Percentiles rank a stretch among this genome's conserved stretches.
These are phyloP conservation scores for Canna indica DNA, from an alignment of 176 grass and related monocot species.

Conservation along the genomic window DNA sequence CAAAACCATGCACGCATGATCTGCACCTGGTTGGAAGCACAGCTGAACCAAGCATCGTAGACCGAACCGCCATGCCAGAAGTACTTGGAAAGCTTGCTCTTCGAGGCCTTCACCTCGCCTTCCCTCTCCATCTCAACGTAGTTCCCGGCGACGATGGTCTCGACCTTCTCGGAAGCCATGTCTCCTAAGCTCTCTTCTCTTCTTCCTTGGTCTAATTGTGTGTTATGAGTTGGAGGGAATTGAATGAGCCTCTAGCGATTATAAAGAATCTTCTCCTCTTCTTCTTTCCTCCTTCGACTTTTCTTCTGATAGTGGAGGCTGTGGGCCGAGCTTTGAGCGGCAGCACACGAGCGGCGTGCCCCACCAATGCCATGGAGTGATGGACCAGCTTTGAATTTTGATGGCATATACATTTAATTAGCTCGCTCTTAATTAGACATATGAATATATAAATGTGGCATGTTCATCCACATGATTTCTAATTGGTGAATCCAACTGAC, in stretches of 20 bases:
- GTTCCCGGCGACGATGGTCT: conserved; percentile 91
- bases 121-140: conserved; percentile 88
- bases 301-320: conserved; percentile 33
- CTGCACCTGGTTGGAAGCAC: conserved; percentile 78
- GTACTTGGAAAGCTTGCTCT: conserved; percentile 40
- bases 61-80: conserved; percentile 86
- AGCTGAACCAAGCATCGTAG: conserved; percentile 98
- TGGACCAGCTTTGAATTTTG: background rate
- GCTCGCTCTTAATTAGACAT: background rate
- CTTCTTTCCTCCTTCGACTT: background rate
- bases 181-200: background rate
- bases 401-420: background rate
- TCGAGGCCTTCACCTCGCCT: background rate
- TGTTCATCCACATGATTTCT: background rate
- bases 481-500: background rate
- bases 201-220: background rate
- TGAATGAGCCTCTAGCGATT: conserved; percentile 4
- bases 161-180: conserved; percentile 95
- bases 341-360: conserved; percentile 63
- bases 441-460: background rate
- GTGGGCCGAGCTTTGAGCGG: conserved; percentile 22
- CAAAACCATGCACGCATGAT: background rate
- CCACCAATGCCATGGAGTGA: conserved; percentile 31
- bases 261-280: conserved; percentile 8
- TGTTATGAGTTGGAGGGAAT: background rate